Base-by-base conservation (phyloP, 2,329 filamentous ascomycete species). In the Hypocrella siamensis region DNA sequence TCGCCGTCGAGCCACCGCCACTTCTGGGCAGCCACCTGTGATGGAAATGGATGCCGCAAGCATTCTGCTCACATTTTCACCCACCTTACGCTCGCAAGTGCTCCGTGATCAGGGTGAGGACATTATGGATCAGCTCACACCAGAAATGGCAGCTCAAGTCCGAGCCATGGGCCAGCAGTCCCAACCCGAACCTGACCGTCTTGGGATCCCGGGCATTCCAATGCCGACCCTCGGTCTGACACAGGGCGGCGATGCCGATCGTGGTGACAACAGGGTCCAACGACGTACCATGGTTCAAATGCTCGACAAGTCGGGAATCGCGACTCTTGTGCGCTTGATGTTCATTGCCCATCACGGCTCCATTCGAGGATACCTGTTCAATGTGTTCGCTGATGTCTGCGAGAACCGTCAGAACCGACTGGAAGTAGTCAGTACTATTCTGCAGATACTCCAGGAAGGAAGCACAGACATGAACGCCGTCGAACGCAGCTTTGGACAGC, bases 281-380 rank as follows among this genome's bases (percentile, higher is more conserved):
- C 75, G 82, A 35, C 79, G 81, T 38, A 77, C 83, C 16, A 80
- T 92, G 35, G 81, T 93, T 17, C 90, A 98, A 51, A 93, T 98
- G 79, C 71, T 98, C 19, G 90, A 98, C 54, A 94, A 93, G 57
- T 71, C 86, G 29, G 90, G 92, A 17, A 78, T 98, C 41, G 90
- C 92, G 17, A 96, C 90, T n/a, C 63, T 98, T 21, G 67, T 98
- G 27, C 82, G 92, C n/a, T 69, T 98, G 8, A 94, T 98, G 88
- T 98, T 98, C 52, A 85, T 96, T 45, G 80, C 83, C 30, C 83
- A 94, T 42, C 82, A 88, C 40, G 83, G 82, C 16, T 90, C 82
- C 38, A 79, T 90, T 30, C 82, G 85, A 42, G 74, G 69, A 38
- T 81, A 84, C 37, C 66, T 98, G 32, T 88, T 90, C 49, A 77